A percentile compares a stretch with the other conserved stretches of the same genome.
phyloP scores from a whole-genome alignment of 2,329 filamentous ascomycete genomes.

The Fusarium neocosmosporiellum region DNA sequence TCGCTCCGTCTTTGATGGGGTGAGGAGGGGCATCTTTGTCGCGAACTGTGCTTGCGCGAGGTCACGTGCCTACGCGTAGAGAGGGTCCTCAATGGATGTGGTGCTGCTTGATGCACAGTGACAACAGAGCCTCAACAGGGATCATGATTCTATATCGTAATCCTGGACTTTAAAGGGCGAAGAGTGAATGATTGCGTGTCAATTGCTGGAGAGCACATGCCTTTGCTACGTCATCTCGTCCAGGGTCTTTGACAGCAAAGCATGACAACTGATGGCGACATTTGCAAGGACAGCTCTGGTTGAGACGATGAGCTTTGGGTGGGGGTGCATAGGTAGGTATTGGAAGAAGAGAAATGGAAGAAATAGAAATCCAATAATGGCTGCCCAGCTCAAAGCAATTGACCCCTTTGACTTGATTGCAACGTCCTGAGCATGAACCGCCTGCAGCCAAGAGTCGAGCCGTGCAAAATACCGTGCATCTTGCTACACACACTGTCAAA shows the following conservation, averaged over 20 bases:
- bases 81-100: not conserved
- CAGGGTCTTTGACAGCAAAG: conserved; percentile 1
- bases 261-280: not conserved
- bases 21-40: conserved; percentile 14
- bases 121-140: conserved; percentile 4
- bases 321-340: not conserved
- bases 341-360: not conserved
- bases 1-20: conserved; percentile 1
- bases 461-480: conserved; percentile 29
- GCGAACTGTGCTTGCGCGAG: conserved; percentile 8
- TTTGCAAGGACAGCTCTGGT: not conserved
- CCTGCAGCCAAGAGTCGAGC: not conserved
- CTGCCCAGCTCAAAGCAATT: not conserved
- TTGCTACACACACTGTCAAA: conserved; percentile 23
- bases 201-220: not conserved
- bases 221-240: conserved; percentile 1
- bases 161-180: not conserved
- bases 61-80: conserved; percentile 35
- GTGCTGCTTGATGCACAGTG: not conserved
- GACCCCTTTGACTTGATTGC: not conserved
- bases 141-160: not conserved
- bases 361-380: not conserved
- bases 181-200: not conserved
- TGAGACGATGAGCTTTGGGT: not conserved
- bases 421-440: not conserved